A percentile compares a stretch with the other conserved stretches of the same genome.
phyloP scores from a whole-genome alignment of 2,329 filamentous ascomycete species.

The Purpureocillium lavendulum region DNA sequence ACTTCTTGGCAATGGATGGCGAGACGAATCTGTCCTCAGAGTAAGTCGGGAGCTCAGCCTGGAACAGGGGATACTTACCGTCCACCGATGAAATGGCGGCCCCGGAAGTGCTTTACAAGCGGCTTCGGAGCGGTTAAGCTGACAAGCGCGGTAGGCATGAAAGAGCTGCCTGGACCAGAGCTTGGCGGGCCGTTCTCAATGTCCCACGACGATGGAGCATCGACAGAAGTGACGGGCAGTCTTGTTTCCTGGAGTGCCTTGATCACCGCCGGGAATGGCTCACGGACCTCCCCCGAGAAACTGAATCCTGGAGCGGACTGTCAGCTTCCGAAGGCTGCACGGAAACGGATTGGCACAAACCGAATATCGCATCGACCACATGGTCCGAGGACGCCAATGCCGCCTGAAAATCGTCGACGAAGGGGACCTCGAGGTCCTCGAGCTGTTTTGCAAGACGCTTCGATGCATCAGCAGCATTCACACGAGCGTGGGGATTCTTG shows the following conservation, averaged over 20 bases:
- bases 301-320: slow-evolving; percentile 60
- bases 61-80: slow-evolving; percentile 39
- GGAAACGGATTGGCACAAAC: slow-evolving; percentile 40
- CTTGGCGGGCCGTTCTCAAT: slow-evolving; percentile 78
- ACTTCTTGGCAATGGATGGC: slow-evolving; percentile 71
- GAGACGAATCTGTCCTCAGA: slow-evolving; percentile 60
- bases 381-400: slow-evolving; percentile 66
- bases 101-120: slow-evolving; percentile 72
- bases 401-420: slow-evolving; percentile 68
- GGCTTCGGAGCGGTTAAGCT: slow-evolving; percentile 93
- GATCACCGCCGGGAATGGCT: slow-evolving; percentile 82
- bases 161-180: slow-evolving; percentile 68
- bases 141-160: slow-evolving; percentile 72
- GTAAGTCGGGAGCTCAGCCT: slow-evolving; percentile 9
- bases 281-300: slow-evolving; percentile 85
- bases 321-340: slow-evolving; percentile 3
- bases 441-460: slow-evolving; percentile 80
- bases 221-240: slow-evolving; percentile 77
- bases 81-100: slow-evolving; percentile 87
- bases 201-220: slow-evolving; percentile 91
- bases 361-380: slow-evolving; percentile 88
- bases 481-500: neutral
- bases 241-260: slow-evolving; percentile 62
- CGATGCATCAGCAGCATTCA: slow-evolving; percentile 19
- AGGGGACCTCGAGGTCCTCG: slow-evolving; percentile 72